Conservation (phyloP, 768 basidiomycete genomes). For the Pleurotus tuber-regium region DNA sequence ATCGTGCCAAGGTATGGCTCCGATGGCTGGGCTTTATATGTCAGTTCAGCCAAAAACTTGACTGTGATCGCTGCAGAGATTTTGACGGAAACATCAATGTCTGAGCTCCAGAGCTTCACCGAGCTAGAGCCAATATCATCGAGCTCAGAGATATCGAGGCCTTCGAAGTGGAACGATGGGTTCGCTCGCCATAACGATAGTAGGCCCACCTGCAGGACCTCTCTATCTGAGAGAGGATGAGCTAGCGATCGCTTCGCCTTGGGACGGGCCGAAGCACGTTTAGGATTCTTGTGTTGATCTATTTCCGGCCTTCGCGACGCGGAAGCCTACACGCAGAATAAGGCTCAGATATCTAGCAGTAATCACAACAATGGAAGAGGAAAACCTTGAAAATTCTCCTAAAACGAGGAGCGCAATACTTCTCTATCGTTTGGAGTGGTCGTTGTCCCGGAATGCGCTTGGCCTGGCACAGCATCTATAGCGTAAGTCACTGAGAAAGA, state of each 20-base stretch:
- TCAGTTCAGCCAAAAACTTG: conserved; percentile 38
- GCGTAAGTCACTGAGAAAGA: neutral
- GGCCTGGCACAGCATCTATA: conserved; percentile 34
- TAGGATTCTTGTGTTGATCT: conserved; percentile 54
- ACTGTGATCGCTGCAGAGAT: conserved; percentile 54
- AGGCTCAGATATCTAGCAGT: neutral
- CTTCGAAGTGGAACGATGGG: conserved; percentile 51
- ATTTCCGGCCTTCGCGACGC: conserved; percentile 58
- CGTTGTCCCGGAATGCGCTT: conserved; percentile 55
- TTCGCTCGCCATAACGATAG: conserved; percentile 65
- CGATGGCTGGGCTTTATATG: conserved; percentile 39
- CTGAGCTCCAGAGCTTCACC: conserved; percentile 58
- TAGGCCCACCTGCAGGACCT: conserved; percentile 68
- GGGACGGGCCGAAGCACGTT: conserved; percentile 53
- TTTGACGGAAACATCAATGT: conserved; percentile 65
- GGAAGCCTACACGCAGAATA: conserved; percentile 35
- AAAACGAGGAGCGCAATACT: conserved; percentile 44
- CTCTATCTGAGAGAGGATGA: conserved; percentile 64
- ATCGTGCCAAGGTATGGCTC: conserved; percentile 36
- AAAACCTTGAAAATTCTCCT: conserved; percentile 55
- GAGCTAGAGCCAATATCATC: conserved; percentile 45
- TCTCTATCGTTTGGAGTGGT: conserved; percentile 46
- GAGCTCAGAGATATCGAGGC: conserved; percentile 30
- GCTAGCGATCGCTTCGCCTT: conserved; percentile 53
- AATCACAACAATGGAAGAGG: neutral